Base-by-base conservation (phyloP, 2,329 filamentous ascomycete genomes). In the Grosmannia clavigera region DNA sequence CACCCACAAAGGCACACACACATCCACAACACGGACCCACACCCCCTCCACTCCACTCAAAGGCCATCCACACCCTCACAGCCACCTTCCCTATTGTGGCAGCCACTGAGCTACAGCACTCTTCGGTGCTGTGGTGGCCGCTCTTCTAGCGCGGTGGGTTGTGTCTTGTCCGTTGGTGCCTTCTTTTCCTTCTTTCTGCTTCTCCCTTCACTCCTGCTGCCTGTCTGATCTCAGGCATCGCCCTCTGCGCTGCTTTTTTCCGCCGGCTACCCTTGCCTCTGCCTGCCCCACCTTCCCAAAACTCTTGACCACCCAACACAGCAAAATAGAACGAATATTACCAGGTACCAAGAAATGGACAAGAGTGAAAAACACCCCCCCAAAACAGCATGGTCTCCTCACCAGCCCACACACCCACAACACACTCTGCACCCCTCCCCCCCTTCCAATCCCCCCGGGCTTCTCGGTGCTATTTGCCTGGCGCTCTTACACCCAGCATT, bases 21-120 rank as follows among this genome's bases (percentile, higher is more conserved):
- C 55, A 14, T 16, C 55, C 27, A 40, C 9, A 31, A 46, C 40
- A 16, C 54, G 35, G 51, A 38, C 52, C 27, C 55, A 54, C 60
- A 46, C 53, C 50, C 25, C 54, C 46, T 55, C 50, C 52, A 29
- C 31, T 46, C 55, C 58, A 58, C 50, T 51, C 46, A n/a, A 22
- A 50, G 46, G 55, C 16, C 59, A 40, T n/a, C 43, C 55, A 14
- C 40, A 40, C 54, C 55, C 50, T 51, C 60, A 56, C 58, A 63
- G 60, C 60, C 63, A 61, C 63, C 58, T 58, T 62, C 40, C 61
- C 61, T 29, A 57, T 56, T 61, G 22, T 16, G 54, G 63, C 40
- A 62, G 59, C 52, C 52, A 60, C 25, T 56, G 46, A 58, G 54
- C 43, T 59, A 55, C 40, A 25, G 40, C 25, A 22, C 38, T 55